phyloP scores from a whole-genome alignment of 306 rosid genomes.

The Carpinus viminea region DNA sequence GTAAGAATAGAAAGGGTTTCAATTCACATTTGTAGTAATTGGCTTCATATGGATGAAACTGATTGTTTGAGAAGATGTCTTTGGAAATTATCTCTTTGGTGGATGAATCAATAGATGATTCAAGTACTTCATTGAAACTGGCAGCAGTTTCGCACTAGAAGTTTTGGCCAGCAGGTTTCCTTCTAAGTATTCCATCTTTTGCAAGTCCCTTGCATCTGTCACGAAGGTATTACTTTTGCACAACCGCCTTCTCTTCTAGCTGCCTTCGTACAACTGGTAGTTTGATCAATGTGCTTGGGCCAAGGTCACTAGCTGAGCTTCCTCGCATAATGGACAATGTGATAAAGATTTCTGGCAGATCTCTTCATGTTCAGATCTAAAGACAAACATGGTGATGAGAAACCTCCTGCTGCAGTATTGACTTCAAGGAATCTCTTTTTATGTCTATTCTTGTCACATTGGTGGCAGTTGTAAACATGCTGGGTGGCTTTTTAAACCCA shows the following conservation, averaged over 20 bases:
- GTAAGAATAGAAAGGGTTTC: conserved; percentile 40
- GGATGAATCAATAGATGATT: conserved; percentile 47
- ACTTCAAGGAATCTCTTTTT: conserved; percentile 47
- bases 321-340: conserved; percentile 73
- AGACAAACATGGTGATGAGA: conserved; percentile 24
- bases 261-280: conserved; percentile 77
- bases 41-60: conserved; percentile 56
- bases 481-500: conserved; percentile 82
- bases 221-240: conserved; percentile 47
- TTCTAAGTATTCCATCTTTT: conserved; percentile 51
- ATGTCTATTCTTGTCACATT: conserved; percentile 58
- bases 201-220: conserved; percentile 60
- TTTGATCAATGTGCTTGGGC: conserved; percentile 79
- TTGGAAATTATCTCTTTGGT: conserved; percentile 55
- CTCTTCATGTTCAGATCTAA: conserved; percentile 38
- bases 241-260: conserved; percentile 54
- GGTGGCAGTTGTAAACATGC: conserved; percentile 82
- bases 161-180: conserved; percentile 65
- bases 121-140: conserved; percentile 62
- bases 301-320: conserved; percentile 73
- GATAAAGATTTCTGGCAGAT: conserved; percentile 51
- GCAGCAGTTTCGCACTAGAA: conserved; percentile 81
- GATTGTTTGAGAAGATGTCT: conserved; percentile 57
- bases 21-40: conserved; percentile 39
- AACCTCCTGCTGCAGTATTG: conserved; percentile 23